Base-by-base conservation (phyloP, 1,284 basidiomycete species). In the Irpex sp. region DNA sequence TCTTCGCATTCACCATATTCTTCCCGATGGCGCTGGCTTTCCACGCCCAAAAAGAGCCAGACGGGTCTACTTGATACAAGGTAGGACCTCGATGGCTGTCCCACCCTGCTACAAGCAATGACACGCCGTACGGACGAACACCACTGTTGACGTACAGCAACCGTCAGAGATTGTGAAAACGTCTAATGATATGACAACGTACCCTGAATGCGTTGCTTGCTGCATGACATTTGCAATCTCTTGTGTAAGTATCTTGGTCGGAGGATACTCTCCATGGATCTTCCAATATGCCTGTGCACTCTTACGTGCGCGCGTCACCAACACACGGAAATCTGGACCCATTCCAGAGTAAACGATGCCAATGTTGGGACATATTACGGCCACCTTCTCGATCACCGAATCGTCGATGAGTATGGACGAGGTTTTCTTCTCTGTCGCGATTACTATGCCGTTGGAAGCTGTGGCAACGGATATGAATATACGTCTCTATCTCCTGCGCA, bases 1-100 rank as follows among this genome's bases (percentile, higher is more conserved):
- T 98, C 80, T 99, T 99, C 60, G 96, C 97, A 74, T 99, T 99
- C 61, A 96, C 89, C 94, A 98, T 98, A 79, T 99, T 99, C 82
- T 99, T 99, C 48, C 97, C 97, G 72, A 99, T 99, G 13, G 97
- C 97, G 74, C 94, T 97, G 11, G 97, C 97, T 78, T 99, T 99
- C 97, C 97, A 99, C 59, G 97, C 96, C 96, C 96, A 98, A 79
- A 95, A 99, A 57, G 94, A 96, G 56, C 97, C 97, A 56, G 95
- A 97, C 17, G 97, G 97, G 80, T 99, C 97, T 61, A 99, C 97
- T 78, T 99, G 97, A 80, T 97, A 99, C 66, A 99, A 84, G 44
- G 89, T 92, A 67, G 96, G 94, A 15, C 97, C 97, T 19, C 95
- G 88, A 74, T 92, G 91, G 69, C 83, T 81, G 75, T 99, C 97